These are phyloP conservation scores for Candida sanyaensis DNA, from an alignment of 1,139 yeast species.

Conservation along the genomic window DNA sequence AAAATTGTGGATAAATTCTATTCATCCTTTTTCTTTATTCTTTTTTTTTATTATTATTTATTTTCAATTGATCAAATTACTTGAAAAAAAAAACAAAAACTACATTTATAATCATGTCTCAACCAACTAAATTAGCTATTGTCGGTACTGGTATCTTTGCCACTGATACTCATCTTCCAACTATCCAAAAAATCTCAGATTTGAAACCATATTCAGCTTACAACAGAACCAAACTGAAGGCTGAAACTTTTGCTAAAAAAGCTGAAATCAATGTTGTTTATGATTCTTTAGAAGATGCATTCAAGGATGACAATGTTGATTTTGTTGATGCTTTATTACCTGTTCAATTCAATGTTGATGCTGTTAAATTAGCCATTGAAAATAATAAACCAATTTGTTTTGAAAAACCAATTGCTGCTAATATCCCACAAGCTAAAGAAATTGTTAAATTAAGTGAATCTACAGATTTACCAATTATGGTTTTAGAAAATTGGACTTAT, in stretches of 20 bases:
- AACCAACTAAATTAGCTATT: constrained; percentile 61
- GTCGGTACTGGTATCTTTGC: constrained; percentile 96
- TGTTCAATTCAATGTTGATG: constrained; percentile 71
- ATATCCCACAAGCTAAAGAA: constrained; percentile 72
- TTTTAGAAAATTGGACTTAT: constrained; percentile 86
- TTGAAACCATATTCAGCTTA: constrained; percentile 56
- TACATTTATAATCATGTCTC: constrained; percentile 11
- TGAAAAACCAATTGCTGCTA: constrained; percentile 93
- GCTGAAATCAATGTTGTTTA: constrained; percentile 63
- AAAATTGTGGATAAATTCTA: neutral
- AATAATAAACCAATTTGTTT: constrained; percentile 75
- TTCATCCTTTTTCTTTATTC: neutral
- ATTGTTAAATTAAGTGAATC: constrained; percentile 65
- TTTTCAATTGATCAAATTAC: neutral
- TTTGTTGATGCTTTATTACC: constrained; percentile 85
- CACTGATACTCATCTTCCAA: constrained; percentile 77
- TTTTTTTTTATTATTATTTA: neutral
- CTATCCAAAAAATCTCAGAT: constrained; percentile 46
- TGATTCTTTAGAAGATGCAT: constrained; percentile 63
- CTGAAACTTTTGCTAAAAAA: constrained; percentile 70
- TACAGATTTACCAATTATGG: constrained; percentile 65
- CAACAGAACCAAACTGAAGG: constrained; percentile 83
- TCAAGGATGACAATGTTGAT: constrained; percentile 65
- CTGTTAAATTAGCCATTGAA: constrained; percentile 65
- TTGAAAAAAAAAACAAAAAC: too few relatives aligned